Conservation (phyloP, 2,329 filamentous ascomycete genomes). For the Aspergillus candidus region DNA sequence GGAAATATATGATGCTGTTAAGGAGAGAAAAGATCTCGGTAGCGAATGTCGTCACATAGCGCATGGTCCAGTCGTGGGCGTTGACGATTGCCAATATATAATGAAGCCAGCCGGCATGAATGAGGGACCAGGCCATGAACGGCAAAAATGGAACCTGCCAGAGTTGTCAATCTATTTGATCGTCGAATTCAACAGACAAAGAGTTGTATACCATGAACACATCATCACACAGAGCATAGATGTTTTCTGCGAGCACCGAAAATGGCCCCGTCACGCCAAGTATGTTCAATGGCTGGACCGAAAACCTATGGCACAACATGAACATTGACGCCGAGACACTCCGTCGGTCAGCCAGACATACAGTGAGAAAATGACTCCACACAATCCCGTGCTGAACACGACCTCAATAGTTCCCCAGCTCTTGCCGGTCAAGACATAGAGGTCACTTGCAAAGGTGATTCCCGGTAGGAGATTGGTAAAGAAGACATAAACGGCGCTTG, state of each 20-base stretch:
- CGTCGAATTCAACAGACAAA: background rate
- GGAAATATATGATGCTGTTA: slow-evolving; percentile 63
- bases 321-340: too few relatives aligned
- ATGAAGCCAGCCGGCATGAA: slow-evolving; percentile 62
- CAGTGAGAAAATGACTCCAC: slow-evolving; percentile 58
- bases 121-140: slow-evolving; percentile 63
- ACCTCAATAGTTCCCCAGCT: slow-evolving; percentile 64
- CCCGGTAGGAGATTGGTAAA: slow-evolving; percentile 62
- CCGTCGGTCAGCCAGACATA: slow-evolving; percentile 21
- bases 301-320: slow-evolving; percentile 34
- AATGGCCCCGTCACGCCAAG: slow-evolving; percentile 62
- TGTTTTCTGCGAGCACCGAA: slow-evolving; percentile 60
- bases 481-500: slow-evolving; percentile 60
- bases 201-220: slow-evolving; percentile 46
- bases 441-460: slow-evolving; percentile 61
- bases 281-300: slow-evolving; percentile 59
- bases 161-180: too few relatives aligned
- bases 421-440: slow-evolving; percentile 56
- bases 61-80: slow-evolving; percentile 65
- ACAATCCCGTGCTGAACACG: slow-evolving; percentile 60
- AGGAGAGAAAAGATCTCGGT: slow-evolving; percentile 62
- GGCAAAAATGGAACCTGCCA: slow-evolving; percentile 50
- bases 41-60: slow-evolving; percentile 61
- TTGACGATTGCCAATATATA: slow-evolving; percentile 60
- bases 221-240: slow-evolving; percentile 53